phyloP scores from a whole-genome alignment of 768 basidiomycete genomes.

The Fibroporia radiculosa region DNA sequence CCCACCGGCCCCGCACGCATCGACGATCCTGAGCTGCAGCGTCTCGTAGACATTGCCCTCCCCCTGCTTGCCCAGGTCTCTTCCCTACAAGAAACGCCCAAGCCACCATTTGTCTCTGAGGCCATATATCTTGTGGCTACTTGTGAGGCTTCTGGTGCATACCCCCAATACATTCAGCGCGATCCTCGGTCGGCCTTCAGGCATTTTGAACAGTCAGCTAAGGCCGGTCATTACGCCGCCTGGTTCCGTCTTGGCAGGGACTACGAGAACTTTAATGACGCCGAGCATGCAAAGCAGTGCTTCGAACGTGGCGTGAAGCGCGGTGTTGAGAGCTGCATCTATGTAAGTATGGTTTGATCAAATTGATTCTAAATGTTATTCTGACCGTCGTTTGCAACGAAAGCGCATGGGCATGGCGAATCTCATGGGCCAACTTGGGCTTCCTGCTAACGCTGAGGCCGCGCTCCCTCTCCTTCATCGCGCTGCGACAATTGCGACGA shows the following conservation, averaged over 20 bases:
- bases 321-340: conserved; percentile 73
- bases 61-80: conserved; percentile 56
- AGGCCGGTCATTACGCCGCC: conserved; percentile 66
- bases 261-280: conserved; percentile 83
- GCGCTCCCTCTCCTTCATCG: conserved; percentile 73
- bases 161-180: conserved; percentile 52
- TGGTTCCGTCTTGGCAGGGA: conserved; percentile 93
- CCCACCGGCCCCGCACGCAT: conserved; percentile 46
- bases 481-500: conserved; percentile 67
- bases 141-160: conserved; percentile 62
- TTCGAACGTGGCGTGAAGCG: conserved; percentile 77
- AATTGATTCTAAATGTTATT: background rate
- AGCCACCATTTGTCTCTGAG: conserved; percentile 47
- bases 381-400: conserved; percentile 15
- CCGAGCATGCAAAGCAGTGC: conserved; percentile 68
- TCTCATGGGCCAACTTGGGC: conserved; percentile 78
- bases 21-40: conserved; percentile 51
- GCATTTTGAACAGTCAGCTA: conserved; percentile 80
- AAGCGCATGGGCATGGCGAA: conserved; percentile 93
- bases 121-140: conserved; percentile 72
- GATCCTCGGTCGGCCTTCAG: conserved; percentile 81
- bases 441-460: conserved; percentile 40
- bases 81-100: conserved; percentile 24
- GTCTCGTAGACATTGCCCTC: conserved; percentile 58
- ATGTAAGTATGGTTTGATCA: conserved; percentile 36